Conservation (phyloP, 176 grass and related monocot species). For the Zizania latifolia region DNA sequence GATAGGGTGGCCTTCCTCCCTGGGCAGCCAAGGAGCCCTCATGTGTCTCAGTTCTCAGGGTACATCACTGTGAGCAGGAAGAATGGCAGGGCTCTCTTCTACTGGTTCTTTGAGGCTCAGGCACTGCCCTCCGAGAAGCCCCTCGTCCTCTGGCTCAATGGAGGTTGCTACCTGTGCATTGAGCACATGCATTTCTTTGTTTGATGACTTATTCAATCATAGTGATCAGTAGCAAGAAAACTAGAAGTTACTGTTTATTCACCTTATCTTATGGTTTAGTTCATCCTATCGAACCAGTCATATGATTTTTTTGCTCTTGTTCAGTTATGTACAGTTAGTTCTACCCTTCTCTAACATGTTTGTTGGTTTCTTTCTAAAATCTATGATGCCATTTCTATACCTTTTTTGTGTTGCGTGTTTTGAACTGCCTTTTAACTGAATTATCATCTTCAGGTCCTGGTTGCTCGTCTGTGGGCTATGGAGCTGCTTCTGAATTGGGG, state of each 20-base stretch:
- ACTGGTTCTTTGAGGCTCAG: constrained; percentile 87
- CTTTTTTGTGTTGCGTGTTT: not conserved
- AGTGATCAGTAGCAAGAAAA: not conserved
- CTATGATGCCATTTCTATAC: not conserved
- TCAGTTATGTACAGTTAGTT: not conserved
- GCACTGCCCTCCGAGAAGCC: constrained; percentile 44
- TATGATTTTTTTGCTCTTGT: not conserved
- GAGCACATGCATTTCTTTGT: not conserved
- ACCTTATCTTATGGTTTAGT: not conserved
- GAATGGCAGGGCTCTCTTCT: constrained; percentile 62
- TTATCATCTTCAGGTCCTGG: constrained; percentile 45
- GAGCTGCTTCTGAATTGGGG: constrained; percentile 68
- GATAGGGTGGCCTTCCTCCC: constrained; percentile 42
- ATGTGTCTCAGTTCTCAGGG: constrained; percentile 52
- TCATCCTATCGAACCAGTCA: not conserved
- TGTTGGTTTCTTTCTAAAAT: not conserved
- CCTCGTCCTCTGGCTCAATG: constrained; percentile 90
- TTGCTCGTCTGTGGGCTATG: constrained; percentile 84
- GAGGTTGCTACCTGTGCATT: constrained; percentile 40
- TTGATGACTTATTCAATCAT: not conserved
- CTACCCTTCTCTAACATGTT: not conserved
- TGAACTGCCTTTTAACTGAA: not conserved
- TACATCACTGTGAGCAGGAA: constrained; percentile 44
- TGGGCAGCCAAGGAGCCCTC: constrained; percentile 39
- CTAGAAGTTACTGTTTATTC: not conserved